Base-by-base conservation (phyloP, 2,329 filamentous ascomycete genomes). In the Chaetomium strumarium region DNA sequence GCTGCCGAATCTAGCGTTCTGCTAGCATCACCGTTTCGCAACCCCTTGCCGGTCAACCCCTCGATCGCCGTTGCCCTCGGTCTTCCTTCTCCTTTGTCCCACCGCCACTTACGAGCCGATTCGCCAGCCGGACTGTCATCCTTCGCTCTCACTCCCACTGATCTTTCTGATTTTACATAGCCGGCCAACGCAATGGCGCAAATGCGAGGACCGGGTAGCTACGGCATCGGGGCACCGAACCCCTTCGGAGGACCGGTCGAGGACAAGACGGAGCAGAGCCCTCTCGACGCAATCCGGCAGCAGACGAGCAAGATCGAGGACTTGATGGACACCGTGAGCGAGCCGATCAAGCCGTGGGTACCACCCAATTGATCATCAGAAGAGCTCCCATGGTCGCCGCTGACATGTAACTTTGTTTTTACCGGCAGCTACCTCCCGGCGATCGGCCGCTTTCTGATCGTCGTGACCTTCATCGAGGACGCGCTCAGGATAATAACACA, bases 261-360 rank as follows among this genome's bases (percentile, higher is more conserved):
- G 61, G 81, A 77, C 54, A 80, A 77, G 53, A 37, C 52, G 19
- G 80, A 78, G 67, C 85, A 90, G 45, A 89, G 83, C 70, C 84
- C 86, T 53, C 81, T 99, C 62, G 93, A 96, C 70, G 81, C 89
- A 64, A 90, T 99, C 67, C 81, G 93, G 59, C 83, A 90, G 70
- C 91, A 97, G 72, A 99, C 93, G 47, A 96, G 88, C 85, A 97
- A 96, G 80, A 92, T 99, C 61, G 93, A 99, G 75, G 93, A 99
- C 69, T 74, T 88, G 68, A 73, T 99, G 67, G 93, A 97, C 72
- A 88, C 82, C 29, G 62, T 90, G 66, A 86, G 90, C 65, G 92
- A 96, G 67, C 93, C 93, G 45, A 74, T 97, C 62, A 97, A 96
- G 79, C 93, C 93, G 87, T 99, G 81, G 70, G 88, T 36, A 10